A percentile compares a stretch with the other conserved stretches of the same genome.
Evolutionary conservation across 768 basidiomycete genomes (phyloP).

Genomic region (Hebeloma cylindrosporum): DNA sequence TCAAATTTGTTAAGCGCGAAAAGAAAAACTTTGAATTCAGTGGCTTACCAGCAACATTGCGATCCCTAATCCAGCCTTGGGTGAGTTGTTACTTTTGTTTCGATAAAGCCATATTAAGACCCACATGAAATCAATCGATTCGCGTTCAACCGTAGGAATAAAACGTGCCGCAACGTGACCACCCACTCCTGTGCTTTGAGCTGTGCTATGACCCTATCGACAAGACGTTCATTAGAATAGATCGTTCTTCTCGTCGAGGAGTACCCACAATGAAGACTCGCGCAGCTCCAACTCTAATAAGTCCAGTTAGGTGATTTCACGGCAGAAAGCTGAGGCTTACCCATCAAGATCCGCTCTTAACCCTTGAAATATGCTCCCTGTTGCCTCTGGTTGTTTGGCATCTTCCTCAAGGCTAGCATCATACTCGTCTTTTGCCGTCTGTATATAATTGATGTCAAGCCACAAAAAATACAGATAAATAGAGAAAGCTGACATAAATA

Average conservation of each 20-base stretch:
- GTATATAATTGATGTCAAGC: neutral
- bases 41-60: constrained; percentile 69
- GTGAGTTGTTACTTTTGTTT: neutral
- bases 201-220: constrained; percentile 80
- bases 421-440: constrained; percentile 84
- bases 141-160: constrained; percentile 95
- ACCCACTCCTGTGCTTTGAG: constrained; percentile 84
- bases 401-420: constrained; percentile 74
- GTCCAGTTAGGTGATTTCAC: neutral
- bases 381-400: constrained; percentile 52
- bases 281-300: constrained; percentile 57
- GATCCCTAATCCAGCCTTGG: constrained; percentile 51
- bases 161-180: constrained; percentile 75
- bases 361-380: constrained; percentile 84
- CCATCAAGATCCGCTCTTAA: constrained; percentile 85
- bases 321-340: constrained; percentile 36
- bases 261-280: constrained; percentile 79
- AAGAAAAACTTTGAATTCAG: constrained; percentile 4
- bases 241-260: neutral
- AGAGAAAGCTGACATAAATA: constrained; percentile 64
- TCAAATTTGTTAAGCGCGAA: constrained; percentile 5
- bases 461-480: neutral
- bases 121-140: constrained; percentile 86
- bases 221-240: neutral
- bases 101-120: constrained; percentile 21